Percentiles rank a stretch among this genome's conserved stretches.
These are phyloP conservation scores for Lathyrus tuberosus DNA, from an alignment of 306 rosid genomes.

Conservation along the genomic window DNA sequence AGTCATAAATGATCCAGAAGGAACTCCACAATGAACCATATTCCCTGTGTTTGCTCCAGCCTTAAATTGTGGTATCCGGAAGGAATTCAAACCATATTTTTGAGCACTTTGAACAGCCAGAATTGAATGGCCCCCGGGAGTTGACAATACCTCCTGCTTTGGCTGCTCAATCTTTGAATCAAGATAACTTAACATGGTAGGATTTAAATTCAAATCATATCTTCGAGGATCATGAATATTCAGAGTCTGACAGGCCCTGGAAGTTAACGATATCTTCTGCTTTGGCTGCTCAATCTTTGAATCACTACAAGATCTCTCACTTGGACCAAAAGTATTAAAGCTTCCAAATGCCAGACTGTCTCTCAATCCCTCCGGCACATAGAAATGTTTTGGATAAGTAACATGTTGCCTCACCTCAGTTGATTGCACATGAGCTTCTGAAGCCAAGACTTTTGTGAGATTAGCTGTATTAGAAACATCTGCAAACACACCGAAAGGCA, in stretches of 20 bases:
- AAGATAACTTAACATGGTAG: conserved; percentile 48
- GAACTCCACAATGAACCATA: no score
- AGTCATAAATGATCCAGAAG: no score
- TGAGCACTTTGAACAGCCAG: no score
- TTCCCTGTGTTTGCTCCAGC: no score
- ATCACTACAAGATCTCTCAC: conserved; percentile 39
- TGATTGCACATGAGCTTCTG: conserved; percentile 47
- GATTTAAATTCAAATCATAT: conserved; percentile 48
- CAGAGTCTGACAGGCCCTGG: no score
- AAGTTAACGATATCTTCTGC: no score
- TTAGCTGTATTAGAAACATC: conserved; percentile 54
- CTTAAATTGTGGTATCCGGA: no score
- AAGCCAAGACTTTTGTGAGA: conserved; percentile 48
- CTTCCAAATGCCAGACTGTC: conserved; percentile 83
- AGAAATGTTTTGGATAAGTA: conserved; percentile 78
- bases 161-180: background rate
- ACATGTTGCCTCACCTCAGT: conserved; percentile 58
- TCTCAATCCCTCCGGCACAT: conserved; percentile 69
- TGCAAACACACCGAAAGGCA: conserved; percentile 20
- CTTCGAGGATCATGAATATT: conserved; percentile 35
- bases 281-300: no score
- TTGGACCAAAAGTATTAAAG: conserved; percentile 50
- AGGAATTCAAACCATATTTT: no score
- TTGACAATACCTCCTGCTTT: no score
- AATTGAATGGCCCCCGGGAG: no score